Evolutionary conservation across 768 basidiomycete species (phyloP), one percentile per base, ranked within the genome.

Genomic region (Pleurotus citrinopileatus): DNA sequence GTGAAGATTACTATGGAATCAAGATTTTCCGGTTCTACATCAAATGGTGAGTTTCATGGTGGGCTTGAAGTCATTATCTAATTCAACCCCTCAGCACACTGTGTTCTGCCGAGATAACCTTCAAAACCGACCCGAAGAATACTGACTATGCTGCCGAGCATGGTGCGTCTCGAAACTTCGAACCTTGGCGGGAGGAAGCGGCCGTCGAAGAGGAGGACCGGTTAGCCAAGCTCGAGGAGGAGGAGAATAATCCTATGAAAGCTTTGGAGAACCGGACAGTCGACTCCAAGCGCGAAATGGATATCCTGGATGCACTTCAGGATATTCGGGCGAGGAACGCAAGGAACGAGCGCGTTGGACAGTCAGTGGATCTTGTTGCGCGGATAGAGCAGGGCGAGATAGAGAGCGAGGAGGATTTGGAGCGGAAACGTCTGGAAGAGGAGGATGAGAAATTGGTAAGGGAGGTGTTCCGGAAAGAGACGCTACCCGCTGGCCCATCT

Each of bases 41-140:
- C 63, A 94, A 93, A 73, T 94, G 91, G 91, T 83, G 52, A 50
- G 83, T 76, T n/a, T n/a, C n/a, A n/a, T n/a, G n/a, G n/a, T n/a
- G n/a, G n/a, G n/a, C 43, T 62, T 25, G 4, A 42, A 20, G 48
- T 55, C 10, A 54, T 26, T 4, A 42, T 7, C 6, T 40, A n/a
- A 6, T 40, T 17, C n/a, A 15, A 13, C 0, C 25, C 8, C 15
- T 17, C 60, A 96, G 96, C 64, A 95, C 94, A 12, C 73, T 94
- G 34, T 99, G 97, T 67, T 97, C 94, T 2, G 90, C 96, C 7
- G 97, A 99, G 67, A 98, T 99, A 60, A 98, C 97, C 0, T 99
- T 99, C 85, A 98, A 98, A 70, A 99, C 97, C 0, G 96, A 99
- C 66, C 96, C 96, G 17, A 96, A 96, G 79, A 94, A 97, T 66